Base-by-base conservation (phyloP, 495 filamentous ascomycete genomes). In the Neurospora sp. region DNA sequence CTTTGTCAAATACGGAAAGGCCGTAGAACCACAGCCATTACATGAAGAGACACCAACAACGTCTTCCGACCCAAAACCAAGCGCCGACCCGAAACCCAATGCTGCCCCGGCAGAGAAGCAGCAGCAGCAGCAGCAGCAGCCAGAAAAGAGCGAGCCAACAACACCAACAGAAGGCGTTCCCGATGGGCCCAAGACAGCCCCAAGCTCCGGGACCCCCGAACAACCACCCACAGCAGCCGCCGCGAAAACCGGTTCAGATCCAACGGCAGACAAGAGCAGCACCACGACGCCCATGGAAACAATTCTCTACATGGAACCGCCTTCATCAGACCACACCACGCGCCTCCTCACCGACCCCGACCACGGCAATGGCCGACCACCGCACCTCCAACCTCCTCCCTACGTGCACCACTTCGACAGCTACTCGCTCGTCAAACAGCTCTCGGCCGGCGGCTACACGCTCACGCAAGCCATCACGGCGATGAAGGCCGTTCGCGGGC, bases 391-490 rank as follows among this genome's bases (percentile, higher is more conserved):
- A 8, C 88, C 93, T 0, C 87, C 92, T 17, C 92, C 89, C 3
- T 95, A 97, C 79, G 89, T 97, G 14, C 96, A 99, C 83, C 93
- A 98, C 83, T 99, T 99, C 80, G 96, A 99, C 82, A 97, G 91
- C 20, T 98, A 94, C 77, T 89, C 88, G 4, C 86, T 97, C 2
- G 96, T 97, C 5, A 90, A 90, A 68, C 87, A 92, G 74, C 89
- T 99, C 6, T 84, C 89, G 27, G 80, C 81, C 0, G 87, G 90
- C 27, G 92, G 90, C 3, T 97, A 93, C 81, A 88, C 83, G 8
- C 81, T 86, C 16, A 84, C 84, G 0, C 94, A 97, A 79, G 86
- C 92, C 42, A 87, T 92, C 65, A 91, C 88, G 2, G 84, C 91
- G 61, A 98, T 98, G 95, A 97, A 97, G 80, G 92, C 91, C 5